Conservation (phyloP, 805 yeast genomes). For the Diddensiella transvaalensis region DNA sequence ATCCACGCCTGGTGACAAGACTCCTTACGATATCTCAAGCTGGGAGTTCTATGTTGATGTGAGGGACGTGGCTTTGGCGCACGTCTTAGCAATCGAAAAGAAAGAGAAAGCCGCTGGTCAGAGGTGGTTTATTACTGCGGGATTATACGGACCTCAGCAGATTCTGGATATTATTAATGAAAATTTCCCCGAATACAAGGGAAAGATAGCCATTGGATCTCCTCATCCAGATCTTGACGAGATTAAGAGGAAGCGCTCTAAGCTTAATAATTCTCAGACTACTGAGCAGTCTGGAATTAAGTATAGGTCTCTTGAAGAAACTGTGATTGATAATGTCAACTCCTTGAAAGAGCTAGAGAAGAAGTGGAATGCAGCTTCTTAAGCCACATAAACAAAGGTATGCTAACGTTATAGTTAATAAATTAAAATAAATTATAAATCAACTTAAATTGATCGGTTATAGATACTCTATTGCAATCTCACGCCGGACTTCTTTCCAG, state of each 20-base stretch:
- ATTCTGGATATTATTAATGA: slow-evolving; percentile 20
- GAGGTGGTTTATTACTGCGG: slow-evolving; percentile 12
- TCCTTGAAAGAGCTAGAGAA: slow-evolving; percentile 13
- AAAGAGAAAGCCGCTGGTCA: slow-evolving; percentile 22
- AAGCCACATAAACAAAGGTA: neutral
- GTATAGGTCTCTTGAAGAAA: slow-evolving; percentile 12
- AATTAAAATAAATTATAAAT: too few species aligned
- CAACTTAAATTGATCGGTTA: neutral
- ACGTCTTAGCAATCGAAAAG: slow-evolving; percentile 45
- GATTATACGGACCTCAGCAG: slow-evolving; percentile 10
- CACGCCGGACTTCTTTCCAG: slow-evolving; percentile 10
- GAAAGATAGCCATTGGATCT: slow-evolving; percentile 5
- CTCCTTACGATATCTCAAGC: neutral
- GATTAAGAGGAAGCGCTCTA: neutral
- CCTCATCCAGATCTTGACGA: slow-evolving; percentile 5
- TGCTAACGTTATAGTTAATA: neutral
- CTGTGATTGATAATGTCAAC: slow-evolving; percentile 12
- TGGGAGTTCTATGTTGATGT: slow-evolving; percentile 44
- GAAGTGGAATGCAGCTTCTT: too few species aligned
- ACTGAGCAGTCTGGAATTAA: slow-evolving; percentile 12
- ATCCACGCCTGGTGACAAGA: neutral
- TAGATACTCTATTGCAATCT: slow-evolving; percentile 4
- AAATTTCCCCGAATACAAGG: slow-evolving; percentile 19
- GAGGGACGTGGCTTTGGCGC: slow-evolving; percentile 61
- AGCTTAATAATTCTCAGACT: slow-evolving; percentile 11